These are phyloP conservation scores for Chalaropsis ovoidea DNA, from an alignment of 2,329 filamentous ascomycete genomes.

Conservation along the genomic window DNA sequence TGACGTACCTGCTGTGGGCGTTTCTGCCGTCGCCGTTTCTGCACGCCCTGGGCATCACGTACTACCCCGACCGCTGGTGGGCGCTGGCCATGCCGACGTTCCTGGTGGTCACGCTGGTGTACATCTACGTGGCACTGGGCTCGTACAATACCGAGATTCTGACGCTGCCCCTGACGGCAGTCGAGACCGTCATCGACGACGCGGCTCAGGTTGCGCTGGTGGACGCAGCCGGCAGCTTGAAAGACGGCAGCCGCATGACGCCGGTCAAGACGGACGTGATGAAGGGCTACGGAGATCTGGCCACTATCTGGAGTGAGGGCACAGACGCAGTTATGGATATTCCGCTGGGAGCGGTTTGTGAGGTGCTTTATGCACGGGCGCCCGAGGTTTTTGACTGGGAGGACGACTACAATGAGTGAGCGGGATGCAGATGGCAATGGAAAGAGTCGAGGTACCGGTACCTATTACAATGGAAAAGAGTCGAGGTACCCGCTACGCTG, in stretches of 20 bases:
- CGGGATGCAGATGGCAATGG: neutral
- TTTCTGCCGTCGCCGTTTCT: conserved; percentile 88
- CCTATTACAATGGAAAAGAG: too few relatives aligned
- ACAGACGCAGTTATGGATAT: conserved; percentile 98
- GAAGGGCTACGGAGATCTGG: conserved; percentile 35
- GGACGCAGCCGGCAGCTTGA: conserved; percentile 54
- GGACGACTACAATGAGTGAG: conserved; percentile 13
- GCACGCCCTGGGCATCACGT: conserved; percentile 85
- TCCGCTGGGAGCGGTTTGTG: conserved; percentile 85
- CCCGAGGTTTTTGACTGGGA: conserved; percentile 14
- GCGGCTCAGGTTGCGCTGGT: conserved; percentile 76
- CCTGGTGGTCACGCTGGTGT: conserved; percentile 76
- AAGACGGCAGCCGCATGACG: conserved; percentile 33
- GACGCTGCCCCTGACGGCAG: conserved; percentile 65
- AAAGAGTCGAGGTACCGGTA: too few relatives aligned
- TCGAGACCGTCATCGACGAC: conserved; percentile 88
- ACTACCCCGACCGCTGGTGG: conserved; percentile 98
- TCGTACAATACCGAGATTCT: conserved; percentile 83
- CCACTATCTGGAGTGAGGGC: conserved; percentile 76
- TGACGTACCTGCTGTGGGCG: conserved; percentile 66
- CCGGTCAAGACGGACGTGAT: conserved; percentile 32
- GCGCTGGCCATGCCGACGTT: conserved; percentile 83
- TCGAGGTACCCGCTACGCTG: too few relatives aligned
- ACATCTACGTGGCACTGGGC: conserved; percentile 88
- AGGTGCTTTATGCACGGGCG: conserved; percentile 63